phyloP scores from a whole-genome alignment of 2,329 filamentous ascomycete genomes.

The Fusarium nurragi region DNA sequence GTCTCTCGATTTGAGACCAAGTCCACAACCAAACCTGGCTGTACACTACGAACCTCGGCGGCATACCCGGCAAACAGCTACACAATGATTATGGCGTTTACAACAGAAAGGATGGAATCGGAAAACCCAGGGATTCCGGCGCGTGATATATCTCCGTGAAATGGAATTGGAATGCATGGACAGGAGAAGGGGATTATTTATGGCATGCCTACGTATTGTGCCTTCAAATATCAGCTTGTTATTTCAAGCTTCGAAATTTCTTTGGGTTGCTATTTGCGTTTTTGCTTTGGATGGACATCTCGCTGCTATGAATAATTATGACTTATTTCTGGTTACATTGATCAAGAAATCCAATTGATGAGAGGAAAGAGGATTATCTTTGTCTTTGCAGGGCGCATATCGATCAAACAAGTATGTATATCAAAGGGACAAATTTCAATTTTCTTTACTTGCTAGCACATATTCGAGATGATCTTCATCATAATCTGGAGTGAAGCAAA shows the following conservation, averaged over 20 bases:
- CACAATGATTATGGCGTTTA: conserved; percentile 42
- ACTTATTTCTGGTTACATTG: conserved; percentile 21
- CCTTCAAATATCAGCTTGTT: conserved; percentile 4
- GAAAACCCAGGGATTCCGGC: conserved; percentile 37
- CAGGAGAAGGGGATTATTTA: conserved; percentile 25
- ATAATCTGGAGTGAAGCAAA: not conserved
- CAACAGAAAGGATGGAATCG: conserved; percentile 41
- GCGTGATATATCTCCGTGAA: conserved; percentile 23
- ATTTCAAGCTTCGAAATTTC: conserved; percentile 8
- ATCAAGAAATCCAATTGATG: not conserved
- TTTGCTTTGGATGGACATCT: conserved; percentile 17
- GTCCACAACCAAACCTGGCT: conserved; percentile 27
- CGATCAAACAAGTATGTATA: conserved; percentile 2
- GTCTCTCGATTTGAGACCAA: conserved; percentile 28
- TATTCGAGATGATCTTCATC: not conserved
- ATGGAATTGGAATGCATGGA: conserved; percentile 30
- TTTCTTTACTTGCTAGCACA: not conserved
- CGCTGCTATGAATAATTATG: conserved; percentile 35
- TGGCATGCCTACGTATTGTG: conserved; percentile 1
- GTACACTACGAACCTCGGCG: conserved; percentile 39
- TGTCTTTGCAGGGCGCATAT: not conserved
- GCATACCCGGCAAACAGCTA: conserved; percentile 36
- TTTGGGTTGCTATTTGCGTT: conserved; percentile 5
- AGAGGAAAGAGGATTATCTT: not conserved
- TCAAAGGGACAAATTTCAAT: conserved; percentile 1